A percentile compares a stretch with the other conserved stretches of the same genome.
phyloP scores from a whole-genome alignment of 163 green algal genomes.

The Smithsoniella earleae region DNA sequence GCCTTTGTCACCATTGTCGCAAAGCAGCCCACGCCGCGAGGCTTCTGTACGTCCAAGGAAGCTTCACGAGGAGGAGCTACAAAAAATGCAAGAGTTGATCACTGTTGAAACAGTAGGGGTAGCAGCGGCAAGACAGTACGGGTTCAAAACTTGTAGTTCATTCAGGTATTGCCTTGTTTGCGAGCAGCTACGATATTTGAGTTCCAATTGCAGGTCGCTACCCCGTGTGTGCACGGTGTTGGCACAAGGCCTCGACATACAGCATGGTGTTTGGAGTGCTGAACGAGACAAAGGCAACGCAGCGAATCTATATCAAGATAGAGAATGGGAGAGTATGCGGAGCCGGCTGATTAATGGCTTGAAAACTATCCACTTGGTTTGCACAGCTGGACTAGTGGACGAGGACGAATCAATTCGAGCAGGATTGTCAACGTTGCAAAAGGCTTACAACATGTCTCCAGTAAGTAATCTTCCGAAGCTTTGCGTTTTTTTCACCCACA shows the following conservation, averaged over 20 bases:
- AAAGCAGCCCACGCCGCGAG: too few species aligned
- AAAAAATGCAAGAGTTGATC: conserved; percentile 22
- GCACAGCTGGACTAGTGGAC: neutral
- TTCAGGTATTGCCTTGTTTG: too few species aligned
- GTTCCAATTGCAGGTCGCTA: conserved; percentile 20
- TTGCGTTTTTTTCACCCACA: too few species aligned
- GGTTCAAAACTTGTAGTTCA: neutral
- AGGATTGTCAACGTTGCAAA: conserved; percentile 1
- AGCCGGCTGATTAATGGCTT: neutral
- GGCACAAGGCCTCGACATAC: neutral
- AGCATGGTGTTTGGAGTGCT: conserved; percentile 25
- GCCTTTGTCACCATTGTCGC: too few species aligned
- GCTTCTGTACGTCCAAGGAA: too few species aligned
- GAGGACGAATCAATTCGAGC: neutral
- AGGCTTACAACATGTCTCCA: neutral
- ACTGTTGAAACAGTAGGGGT: conserved; percentile 22
- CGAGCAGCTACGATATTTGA: too few species aligned
- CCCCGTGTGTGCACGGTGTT: neutral
- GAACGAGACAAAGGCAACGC: conserved; percentile 11
- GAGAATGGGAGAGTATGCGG: conserved; percentile 23
- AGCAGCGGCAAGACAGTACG: conserved; percentile 18
- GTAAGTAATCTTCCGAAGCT: too few species aligned
- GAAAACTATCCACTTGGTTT: conserved; percentile 20
- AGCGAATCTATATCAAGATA: neutral
- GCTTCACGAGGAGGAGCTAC: too few species aligned